Evolutionary conservation across 1,139 yeast genomes (phyloP), one percentile per base, ranked within the genome.

Genomic region (Pichia sp.): DNA sequence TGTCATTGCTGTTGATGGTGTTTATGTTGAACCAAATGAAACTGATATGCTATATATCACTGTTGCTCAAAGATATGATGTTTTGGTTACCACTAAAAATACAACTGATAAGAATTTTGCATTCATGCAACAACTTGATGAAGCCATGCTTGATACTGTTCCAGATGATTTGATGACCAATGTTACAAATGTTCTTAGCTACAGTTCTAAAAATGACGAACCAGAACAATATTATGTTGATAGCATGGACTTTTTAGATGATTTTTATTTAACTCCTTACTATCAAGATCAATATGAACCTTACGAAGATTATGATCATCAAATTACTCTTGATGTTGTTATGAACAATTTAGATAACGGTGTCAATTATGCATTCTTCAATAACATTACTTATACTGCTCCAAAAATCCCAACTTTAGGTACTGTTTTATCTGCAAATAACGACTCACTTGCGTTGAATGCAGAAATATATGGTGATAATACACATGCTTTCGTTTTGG

Each of bases 281-380:
- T n/a, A n/a, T n/a, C n/a, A n/a, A n/a, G 69, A 71, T 45, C 26
- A 34, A 7, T 66, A 62, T 48, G 77, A 72, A 45, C 59, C 77
- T 32, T 71, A 68, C 36, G 82, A 76, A 37, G 85, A 81, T 27
- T 77, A 86, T 10, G 95, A 86, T 60, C 71, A 75, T 55, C 71
- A 71, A 45, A 72, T 88, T 53, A 72, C 74, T 11, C 66, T 90
- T 39, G 78, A 79, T 54, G 85, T 90, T 50, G 62, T 67, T 37
- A 87, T 88, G 95, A 81, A 81, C 61, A 85, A 84, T 66, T 71
- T 90, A 62, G 75, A 72, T 40, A 72, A 86, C 61, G 97, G 97
- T 64, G 71, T 84, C 49, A 86, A 85, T 66, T 90, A 88, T 61
- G 96, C 97, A 8, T 81, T 88, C 66, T 86, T 90, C 79, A 86